These are phyloP conservation scores for Rhynchospora pubera DNA, from an alignment of 176 grass and related monocot genomes.

Conservation along the genomic window DNA sequence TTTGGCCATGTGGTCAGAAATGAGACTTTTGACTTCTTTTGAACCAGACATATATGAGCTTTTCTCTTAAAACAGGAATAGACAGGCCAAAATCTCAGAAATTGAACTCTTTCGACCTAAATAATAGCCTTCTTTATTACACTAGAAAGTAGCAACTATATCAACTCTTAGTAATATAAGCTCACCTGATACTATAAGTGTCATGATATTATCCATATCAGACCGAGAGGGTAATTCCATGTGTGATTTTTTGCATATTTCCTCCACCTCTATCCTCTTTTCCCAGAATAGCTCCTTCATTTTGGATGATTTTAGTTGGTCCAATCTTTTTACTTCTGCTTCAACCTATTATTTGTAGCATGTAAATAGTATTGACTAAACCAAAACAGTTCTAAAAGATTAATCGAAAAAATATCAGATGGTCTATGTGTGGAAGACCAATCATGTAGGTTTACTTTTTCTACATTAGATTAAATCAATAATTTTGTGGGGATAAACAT, in stretches of 20 bases:
- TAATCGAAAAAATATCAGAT: neutral
- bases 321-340: conserved; percentile 78
- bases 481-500: neutral
- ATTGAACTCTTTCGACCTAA: neutral
- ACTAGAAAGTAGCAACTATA: neutral
- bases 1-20: neutral
- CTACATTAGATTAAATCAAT: neutral
- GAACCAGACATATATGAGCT: neutral
- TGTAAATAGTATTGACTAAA: neutral
- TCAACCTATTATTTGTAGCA: conserved; percentile 50
- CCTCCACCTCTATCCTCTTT: conserved; percentile 57
- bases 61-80: neutral
- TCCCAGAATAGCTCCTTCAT: conserved; percentile 88
- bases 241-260: conserved; percentile 95
- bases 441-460: neutral
- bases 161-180: neutral
- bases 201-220: conserved; percentile 68
- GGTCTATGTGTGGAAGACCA: neutral
- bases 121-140: neutral
- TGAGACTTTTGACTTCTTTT: neutral
- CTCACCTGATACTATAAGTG: conserved; percentile 70
- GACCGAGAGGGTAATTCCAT: conserved; percentile 64
- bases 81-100: neutral
- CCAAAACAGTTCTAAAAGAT: neutral
- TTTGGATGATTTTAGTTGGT: conserved; percentile 87